phyloP scores from a whole-genome alignment of 768 basidiomycete genomes.

The Pisolithus tinctorius region DNA sequence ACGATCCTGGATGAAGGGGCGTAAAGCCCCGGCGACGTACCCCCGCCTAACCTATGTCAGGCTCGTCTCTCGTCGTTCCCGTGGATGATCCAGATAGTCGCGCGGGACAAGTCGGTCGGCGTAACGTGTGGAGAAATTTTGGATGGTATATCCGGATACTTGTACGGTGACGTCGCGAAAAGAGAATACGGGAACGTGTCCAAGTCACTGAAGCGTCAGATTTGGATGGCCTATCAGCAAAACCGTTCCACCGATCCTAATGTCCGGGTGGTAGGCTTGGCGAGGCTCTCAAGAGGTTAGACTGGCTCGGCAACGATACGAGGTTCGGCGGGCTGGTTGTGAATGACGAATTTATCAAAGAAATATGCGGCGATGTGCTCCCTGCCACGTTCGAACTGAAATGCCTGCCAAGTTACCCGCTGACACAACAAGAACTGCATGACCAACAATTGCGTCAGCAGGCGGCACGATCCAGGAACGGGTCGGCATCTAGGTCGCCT shows the following conservation, averaged over 20 bases:
- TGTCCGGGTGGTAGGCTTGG: conserved; percentile 68
- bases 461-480: conserved; percentile 11
- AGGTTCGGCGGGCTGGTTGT: conserved; percentile 56
- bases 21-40: conserved; percentile 58
- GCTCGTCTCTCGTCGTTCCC: conserved; percentile 50
- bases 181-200: conserved; percentile 45
- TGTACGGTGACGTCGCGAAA: conserved; percentile 45
- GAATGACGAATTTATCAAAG: conserved; percentile 40
- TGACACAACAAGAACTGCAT: conserved; percentile 43
- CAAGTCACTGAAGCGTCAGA: conserved; percentile 29
- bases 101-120: conserved; percentile 39
- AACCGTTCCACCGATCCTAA: conserved; percentile 60
- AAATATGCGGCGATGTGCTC: conserved; percentile 39
- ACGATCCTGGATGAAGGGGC: conserved; percentile 62
- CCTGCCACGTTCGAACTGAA: conserved; percentile 58
- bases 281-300: conserved; percentile 56
- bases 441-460: conserved; percentile 37
- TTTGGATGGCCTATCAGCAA: conserved; percentile 49
- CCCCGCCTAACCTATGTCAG: conserved; percentile 48
- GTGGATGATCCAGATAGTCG: conserved; percentile 46
- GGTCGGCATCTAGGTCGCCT: background rate
- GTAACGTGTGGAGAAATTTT: conserved; percentile 66
- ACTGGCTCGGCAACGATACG: conserved; percentile 54
- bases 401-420: conserved; percentile 40
- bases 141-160: conserved; percentile 42